Percentiles rank a stretch among this genome's conserved stretches.
Conservation (phyloP, 805 yeast species). For the Yamadazyma endophytica region DNA sequence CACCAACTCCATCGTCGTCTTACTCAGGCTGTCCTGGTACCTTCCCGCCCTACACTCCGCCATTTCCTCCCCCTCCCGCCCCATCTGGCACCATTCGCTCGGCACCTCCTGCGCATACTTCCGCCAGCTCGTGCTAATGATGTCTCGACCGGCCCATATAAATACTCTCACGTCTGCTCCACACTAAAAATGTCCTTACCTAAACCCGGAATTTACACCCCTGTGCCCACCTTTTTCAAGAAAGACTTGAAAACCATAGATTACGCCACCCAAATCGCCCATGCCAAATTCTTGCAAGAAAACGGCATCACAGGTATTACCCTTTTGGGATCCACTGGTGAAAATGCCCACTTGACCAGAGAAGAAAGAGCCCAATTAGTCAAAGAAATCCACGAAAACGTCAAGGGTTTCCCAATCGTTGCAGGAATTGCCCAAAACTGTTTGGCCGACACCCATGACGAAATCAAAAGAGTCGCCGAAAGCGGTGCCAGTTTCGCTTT, state of each 20-base stretch:
- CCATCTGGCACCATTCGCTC: too few species aligned
- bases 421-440: slow-evolving; percentile 50
- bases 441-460: slow-evolving; percentile 41
- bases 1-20: too few species aligned
- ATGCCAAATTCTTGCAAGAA: slow-evolving; percentile 31
- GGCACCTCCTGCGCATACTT: too few species aligned
- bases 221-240: slow-evolving; percentile 52
- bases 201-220: slow-evolving; percentile 44
- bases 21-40: too few species aligned
- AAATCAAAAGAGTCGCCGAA: slow-evolving; percentile 26
- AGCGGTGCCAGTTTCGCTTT: slow-evolving; percentile 39
- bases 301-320: slow-evolving; percentile 48
- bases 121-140: slow-evolving; percentile 1
- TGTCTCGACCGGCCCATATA: not conserved
- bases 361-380: slow-evolving; percentile 39
- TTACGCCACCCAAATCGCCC: slow-evolving; percentile 2
- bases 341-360: slow-evolving; percentile 46
- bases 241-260: slow-evolving; percentile 25
- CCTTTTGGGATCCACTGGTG: slow-evolving; percentile 54
- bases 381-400: slow-evolving; percentile 26
- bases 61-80: too few species aligned
- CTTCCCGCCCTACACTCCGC: too few species aligned
- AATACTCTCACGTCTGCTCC: too few species aligned
- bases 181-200: slow-evolving; percentile 45
- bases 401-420: slow-evolving; percentile 38